phyloP scores from a whole-genome alignment of 1,139 yeast genomes.

The Yamadazyma triangularis region DNA sequence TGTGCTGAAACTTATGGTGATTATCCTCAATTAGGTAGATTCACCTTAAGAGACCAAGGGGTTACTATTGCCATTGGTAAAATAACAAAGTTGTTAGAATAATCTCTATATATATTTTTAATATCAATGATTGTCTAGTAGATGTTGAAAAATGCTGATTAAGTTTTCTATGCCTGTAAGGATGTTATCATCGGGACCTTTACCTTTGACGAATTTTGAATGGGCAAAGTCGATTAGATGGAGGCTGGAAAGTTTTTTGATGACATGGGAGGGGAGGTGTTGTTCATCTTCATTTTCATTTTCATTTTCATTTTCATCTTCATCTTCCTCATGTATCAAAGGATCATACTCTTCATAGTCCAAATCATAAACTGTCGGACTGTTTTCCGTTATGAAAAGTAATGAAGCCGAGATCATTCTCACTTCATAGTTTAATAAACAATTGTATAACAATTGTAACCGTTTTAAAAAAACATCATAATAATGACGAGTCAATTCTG shows the following conservation, averaged over 20 bases:
- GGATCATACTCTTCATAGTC: slow-evolving; percentile 23
- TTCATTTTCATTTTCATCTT: slow-evolving; percentile 27
- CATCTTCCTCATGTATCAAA: slow-evolving; percentile 22
- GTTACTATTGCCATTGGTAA: slow-evolving; percentile 97
- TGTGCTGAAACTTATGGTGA: slow-evolving; percentile 91
- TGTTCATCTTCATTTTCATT: slow-evolving; percentile 26
- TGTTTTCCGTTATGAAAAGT: slow-evolving; percentile 71
- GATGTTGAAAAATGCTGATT: slow-evolving; percentile 34
- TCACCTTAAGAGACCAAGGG: slow-evolving; percentile 98
- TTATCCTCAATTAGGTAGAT: slow-evolving; percentile 95
- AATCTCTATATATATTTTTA: slow-evolving; percentile 1
- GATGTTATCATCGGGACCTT: slow-evolving; percentile 70
- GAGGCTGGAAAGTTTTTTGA: slow-evolving; percentile 28
- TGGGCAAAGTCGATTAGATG: slow-evolving; percentile 90
- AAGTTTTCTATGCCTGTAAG: slow-evolving; percentile 64
- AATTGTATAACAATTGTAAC: slow-evolving; percentile 59
- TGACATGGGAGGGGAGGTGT: slow-evolving; percentile 8
- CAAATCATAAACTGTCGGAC: slow-evolving; percentile 20
- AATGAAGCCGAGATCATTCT: slow-evolving; percentile 73
- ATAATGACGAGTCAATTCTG: slow-evolving; percentile 6
- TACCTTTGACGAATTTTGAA: slow-evolving; percentile 56
- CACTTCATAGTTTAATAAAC: slow-evolving; percentile 57
- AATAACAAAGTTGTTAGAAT: slow-evolving; percentile 64
- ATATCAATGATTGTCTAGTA: background rate
- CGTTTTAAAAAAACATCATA: slow-evolving; percentile 47